Base-by-base conservation (phyloP, 2,329 filamentous ascomycete species). In the Atkinsonella texensis region DNA sequence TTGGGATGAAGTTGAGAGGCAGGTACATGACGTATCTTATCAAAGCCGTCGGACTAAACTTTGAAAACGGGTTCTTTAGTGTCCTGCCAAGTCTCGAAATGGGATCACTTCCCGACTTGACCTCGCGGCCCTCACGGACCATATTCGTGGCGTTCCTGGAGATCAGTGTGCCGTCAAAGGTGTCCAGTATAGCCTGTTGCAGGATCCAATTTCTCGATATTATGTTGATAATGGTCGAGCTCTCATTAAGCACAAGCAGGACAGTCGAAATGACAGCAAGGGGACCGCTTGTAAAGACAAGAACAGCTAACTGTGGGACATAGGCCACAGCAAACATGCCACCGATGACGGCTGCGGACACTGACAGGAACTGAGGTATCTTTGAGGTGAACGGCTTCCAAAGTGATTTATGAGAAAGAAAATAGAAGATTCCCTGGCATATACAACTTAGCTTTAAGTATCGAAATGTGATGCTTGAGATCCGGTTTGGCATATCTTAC, bases 261-360 rank as follows among this genome's bases (percentile, higher is more conserved):
- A 83, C 73, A 0, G 87, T 85, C 1, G 84, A 83, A 53, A 89
- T 68, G n/a, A 85, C 82, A 4, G 87, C 86, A 4, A 91, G 70
- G 0, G 87, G 90, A 0, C 91, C 91, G 57, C 89, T 91, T 56
- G 94, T 86, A 60, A 96, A 83, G 49, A 89, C 77, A 44, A 95
- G 77, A 13, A 95, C 68, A 1, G 89, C 86, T 23, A 89, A 79
- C 71, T 96, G 91, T 0, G 91, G 91, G 9, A 83, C 63, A 65
- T 95, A 96, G 47, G 89, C 86, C 64, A 96, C 83, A 59, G 85
- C 72, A 69, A 97, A 96, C 88, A 96, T 94, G 66, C 79, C 74
- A 11, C 74, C 74, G 1, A 90, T 83, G 45, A 96, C 83, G 44
- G 80, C 78, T 10, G 83, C 67, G 13, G 87, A 89, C 2, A 95